Evolutionary conservation across 176 grass and related monocot species (phyloP), one percentile per base, ranked within the genome.

Genomic region (bread wheat (Triticum aestivum)): DNA sequence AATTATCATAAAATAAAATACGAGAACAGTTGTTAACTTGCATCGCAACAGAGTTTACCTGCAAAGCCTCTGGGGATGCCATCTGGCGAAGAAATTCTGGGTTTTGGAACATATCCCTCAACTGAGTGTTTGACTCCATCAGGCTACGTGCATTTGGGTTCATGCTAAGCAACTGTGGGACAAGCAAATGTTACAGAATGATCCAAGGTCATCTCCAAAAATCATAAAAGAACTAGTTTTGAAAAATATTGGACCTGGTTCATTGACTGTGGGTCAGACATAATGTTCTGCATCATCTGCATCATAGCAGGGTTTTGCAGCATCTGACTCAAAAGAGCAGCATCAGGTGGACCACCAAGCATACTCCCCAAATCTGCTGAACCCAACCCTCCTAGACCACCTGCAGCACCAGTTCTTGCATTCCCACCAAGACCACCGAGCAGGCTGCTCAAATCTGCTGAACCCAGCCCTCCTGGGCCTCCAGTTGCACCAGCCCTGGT

Each of bases 281-380:
- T 89, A 63, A 98, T 66, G 85, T 89, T 98, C 75, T 96, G 96
- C 93, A 95, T 89, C 96, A 94, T 94, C 63, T 98, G 93, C 90
- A 91, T 93, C 92, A 96, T 94, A 44, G 88, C 90, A n/a, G 96
- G 96, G 88, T 96, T 98, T 94, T 98, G 96, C 88, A 98, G 79
- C 79, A 94, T 73, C 88, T 98, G 91, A 84, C 11, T 95, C 30
- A 96, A 63, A 80, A 84, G 26, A 54, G 93, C 84, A 38, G 88
- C 35, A 80, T 96, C 96, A 63, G 89, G 93, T 79, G 88, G 72
- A 84, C 87, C 82, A 80, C 91, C 86, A 47, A 88, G 80, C 87
- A 88, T 75, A 79, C 71, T 92, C 41, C 73, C 88, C 84, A 95
- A 82, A 89, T 93, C 93, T 71, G 92, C 83, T 59, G 90, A 91